These are phyloP conservation scores for Aspergillus baeticus DNA, from an alignment of 495 filamentous ascomycete species.

Conservation along the genomic window DNA sequence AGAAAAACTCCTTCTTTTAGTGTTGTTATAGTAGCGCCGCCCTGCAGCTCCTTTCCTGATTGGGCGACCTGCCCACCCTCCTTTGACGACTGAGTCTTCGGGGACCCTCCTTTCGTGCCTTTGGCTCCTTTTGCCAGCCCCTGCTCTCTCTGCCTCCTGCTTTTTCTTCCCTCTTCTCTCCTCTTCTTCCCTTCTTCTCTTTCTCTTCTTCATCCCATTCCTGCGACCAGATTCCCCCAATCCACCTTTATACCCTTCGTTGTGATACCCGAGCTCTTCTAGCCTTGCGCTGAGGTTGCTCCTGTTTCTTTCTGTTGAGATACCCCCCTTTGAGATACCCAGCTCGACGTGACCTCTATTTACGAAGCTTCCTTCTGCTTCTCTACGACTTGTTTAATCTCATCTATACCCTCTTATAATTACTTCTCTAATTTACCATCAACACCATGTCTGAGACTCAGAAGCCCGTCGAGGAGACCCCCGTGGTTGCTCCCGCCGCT, in stretches of 20 bases:
- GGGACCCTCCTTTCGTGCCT: slow-evolving; percentile 21
- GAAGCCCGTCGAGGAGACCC: slow-evolving; percentile 50
- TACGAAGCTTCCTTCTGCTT: slow-evolving; percentile 30
- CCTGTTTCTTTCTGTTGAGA: slow-evolving; percentile 46
- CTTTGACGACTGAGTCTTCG: slow-evolving; percentile 1
- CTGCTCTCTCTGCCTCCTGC: slow-evolving; percentile 26
- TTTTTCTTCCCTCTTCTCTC: slow-evolving; percentile 16
- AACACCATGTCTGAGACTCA: slow-evolving; percentile 52
- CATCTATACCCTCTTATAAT: slow-evolving; percentile 31
- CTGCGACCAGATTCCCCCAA: neutral
- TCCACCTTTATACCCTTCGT: too few relatives aligned
- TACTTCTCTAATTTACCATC: slow-evolving; percentile 28
- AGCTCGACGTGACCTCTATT: slow-evolving; percentile 16
- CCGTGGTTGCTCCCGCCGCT: slow-evolving; percentile 32
- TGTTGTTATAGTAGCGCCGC: slow-evolving; percentile 29
- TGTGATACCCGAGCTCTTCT: slow-evolving; percentile 50
- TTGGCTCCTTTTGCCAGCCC: slow-evolving; percentile 24
- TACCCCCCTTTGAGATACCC: slow-evolving; percentile 43
- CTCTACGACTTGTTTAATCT: slow-evolving; percentile 18
- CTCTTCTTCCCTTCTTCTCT: slow-evolving; percentile 25
- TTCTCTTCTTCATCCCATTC: slow-evolving; percentile 26
- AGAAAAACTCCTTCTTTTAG: neutral
- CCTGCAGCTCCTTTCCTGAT: slow-evolving; percentile 45
- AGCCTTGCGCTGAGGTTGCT: slow-evolving; percentile 29
- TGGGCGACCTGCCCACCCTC: slow-evolving; percentile 20